phyloP scores from a whole-genome alignment of 345 rosid species.

The Syzygium aromaticum region DNA sequence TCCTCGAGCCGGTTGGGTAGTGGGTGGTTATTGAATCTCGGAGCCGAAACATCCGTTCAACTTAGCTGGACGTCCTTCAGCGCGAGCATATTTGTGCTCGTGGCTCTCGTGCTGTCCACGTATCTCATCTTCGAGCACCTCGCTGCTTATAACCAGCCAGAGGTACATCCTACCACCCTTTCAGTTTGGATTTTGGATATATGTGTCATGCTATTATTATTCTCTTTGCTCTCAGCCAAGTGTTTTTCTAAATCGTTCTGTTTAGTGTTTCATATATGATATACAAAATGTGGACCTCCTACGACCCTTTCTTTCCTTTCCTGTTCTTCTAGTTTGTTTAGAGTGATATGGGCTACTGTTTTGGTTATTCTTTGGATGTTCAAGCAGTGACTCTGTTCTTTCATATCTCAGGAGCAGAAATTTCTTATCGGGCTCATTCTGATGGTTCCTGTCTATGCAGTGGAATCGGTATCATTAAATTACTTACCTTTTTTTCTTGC shows the following conservation, averaged over 20 bases:
- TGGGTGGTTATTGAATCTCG: slow-evolving; percentile 36
- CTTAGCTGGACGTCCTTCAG: slow-evolving; percentile 80
- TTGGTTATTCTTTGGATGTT: neutral
- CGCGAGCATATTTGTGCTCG: slow-evolving; percentile 74
- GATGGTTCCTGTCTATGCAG: slow-evolving; percentile 95
- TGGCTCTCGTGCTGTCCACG: slow-evolving; percentile 77
- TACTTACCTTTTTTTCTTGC: neutral
- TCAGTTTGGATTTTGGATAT: neutral
- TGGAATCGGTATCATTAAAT: slow-evolving; percentile 72
- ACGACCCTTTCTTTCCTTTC: neutral
- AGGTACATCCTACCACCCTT: slow-evolving; percentile 33
- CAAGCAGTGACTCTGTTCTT: neutral
- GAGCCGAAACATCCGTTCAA: slow-evolving; percentile 23
- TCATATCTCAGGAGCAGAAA: slow-evolving; percentile 83
- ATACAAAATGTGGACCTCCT: neutral
- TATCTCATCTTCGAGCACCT: slow-evolving; percentile 88
- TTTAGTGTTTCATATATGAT: neutral
- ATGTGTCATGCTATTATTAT: neutral
- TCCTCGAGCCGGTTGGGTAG: slow-evolving; percentile 36
- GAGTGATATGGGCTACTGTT: neutral
- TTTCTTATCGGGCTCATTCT: slow-evolving; percentile 89
- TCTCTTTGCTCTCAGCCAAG: neutral
- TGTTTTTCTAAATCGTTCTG: neutral
- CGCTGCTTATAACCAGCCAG: slow-evolving; percentile 91
- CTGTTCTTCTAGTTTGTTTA: neutral